phyloP scores from a whole-genome alignment of 73 alveolate genomes.

The Paramecium caudatum region DNA sequence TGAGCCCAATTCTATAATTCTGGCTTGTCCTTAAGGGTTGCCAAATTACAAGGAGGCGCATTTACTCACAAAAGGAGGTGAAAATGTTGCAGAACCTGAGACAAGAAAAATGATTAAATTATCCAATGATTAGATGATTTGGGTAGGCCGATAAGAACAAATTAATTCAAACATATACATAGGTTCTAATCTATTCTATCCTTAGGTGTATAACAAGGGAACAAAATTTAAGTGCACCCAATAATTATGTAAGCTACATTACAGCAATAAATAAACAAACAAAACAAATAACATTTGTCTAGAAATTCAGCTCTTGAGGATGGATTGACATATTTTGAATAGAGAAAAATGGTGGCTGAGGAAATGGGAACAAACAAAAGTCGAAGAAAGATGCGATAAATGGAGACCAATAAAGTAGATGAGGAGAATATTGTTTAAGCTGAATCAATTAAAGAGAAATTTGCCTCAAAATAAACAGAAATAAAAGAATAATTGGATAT shows the following conservation, averaged over 20 bases:
- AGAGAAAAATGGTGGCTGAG: conserved; percentile 34
- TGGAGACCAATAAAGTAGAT: background rate
- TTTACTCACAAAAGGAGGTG: background rate
- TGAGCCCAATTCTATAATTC: conserved; percentile 9
- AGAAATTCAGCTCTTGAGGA: conserved; percentile 30
- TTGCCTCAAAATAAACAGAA: background rate
- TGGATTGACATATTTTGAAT: conserved; percentile 14
- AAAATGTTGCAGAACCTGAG: background rate
- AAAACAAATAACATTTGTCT: background rate
- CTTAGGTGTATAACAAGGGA: conserved; percentile 1
- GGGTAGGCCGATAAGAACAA: conserved; percentile 9
- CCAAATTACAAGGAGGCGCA: background rate
- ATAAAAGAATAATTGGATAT: background rate
- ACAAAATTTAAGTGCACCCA: background rate
- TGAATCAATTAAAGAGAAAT: conserved; percentile 1
- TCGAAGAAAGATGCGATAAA: background rate
- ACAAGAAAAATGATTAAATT: conserved; percentile 20
- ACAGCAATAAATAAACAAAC: conserved; percentile 1
- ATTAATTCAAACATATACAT: background rate
- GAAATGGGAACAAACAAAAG: conserved; percentile 66
- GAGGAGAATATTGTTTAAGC: conserved; percentile 23
- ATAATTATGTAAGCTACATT: conserved; percentile 16
- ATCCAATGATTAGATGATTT: conserved; percentile 42
- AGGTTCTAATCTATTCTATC: background rate
- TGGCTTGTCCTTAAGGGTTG: conserved; percentile 26